Evolutionary conservation across 2,329 filamentous ascomycete genomes (phyloP).

Genomic region (Fusarium dimerum): DNA sequence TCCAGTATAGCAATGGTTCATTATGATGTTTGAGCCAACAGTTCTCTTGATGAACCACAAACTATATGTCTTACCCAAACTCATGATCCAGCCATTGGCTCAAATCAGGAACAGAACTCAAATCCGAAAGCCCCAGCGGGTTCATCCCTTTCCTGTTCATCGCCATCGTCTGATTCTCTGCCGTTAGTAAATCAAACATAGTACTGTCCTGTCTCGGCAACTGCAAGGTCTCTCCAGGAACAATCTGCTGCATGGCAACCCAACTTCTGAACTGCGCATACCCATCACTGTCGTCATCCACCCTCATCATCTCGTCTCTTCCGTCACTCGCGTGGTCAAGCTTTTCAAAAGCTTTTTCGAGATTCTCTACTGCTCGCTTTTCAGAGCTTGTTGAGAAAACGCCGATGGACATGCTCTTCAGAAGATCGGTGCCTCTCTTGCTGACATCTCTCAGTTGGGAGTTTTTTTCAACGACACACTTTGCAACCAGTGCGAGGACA

Average conservation of each 20-base stretch:
- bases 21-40: no score
- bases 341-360: constrained; percentile 12
- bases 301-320: not conserved
- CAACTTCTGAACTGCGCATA: constrained; percentile 24
- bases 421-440: constrained; percentile 12
- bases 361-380: constrained; percentile 9
- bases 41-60: no score
- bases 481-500: constrained; percentile 13
- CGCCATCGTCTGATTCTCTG: not conserved
- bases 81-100: constrained; percentile 16
- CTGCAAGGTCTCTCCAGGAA: constrained; percentile 12
- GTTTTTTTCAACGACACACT: constrained; percentile 10
- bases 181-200: not conserved
- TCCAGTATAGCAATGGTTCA: no score
- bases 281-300: constrained; percentile 4
- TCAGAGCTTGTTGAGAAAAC: constrained; percentile 16
- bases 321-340: not conserved
- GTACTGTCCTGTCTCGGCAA: constrained; percentile 6
- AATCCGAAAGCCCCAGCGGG: constrained; percentile 7
- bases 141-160: not conserved
- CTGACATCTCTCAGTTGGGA: constrained; percentile 1
- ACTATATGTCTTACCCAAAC: constrained; percentile 1
- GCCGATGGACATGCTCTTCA: constrained; percentile 12
- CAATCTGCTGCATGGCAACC: constrained; percentile 21
- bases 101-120: constrained; percentile 9